phyloP scores from a whole-genome alignment of 2,329 filamentous ascomycete species.

The Fusarium brachygibbosum region DNA sequence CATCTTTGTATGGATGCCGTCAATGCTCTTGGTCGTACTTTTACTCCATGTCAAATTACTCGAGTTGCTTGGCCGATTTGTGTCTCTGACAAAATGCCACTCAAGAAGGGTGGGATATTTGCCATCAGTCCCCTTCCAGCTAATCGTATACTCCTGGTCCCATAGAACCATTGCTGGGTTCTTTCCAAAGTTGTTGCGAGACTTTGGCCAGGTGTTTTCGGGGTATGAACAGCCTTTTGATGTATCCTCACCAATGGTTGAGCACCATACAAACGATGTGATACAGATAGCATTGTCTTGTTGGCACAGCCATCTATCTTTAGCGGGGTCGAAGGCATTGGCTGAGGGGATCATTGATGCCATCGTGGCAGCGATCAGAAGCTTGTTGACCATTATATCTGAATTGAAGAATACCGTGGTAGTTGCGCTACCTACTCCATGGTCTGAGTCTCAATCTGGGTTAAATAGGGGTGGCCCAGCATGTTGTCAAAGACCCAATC shows the following conservation, averaged over 20 bases:
- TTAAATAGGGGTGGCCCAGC: neutral
- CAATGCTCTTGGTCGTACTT: neutral
- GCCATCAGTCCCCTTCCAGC: slow-evolving; percentile 34
- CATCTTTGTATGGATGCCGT: neutral
- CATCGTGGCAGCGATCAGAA: slow-evolving; percentile 11
- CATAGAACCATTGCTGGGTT: slow-evolving; percentile 37
- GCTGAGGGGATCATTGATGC: slow-evolving; percentile 1
- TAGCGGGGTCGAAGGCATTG: slow-evolving; percentile 19
- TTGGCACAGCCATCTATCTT: slow-evolving; percentile 35
- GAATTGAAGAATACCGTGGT: neutral
- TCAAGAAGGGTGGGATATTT: slow-evolving; percentile 28
- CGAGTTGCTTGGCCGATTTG: slow-evolving; percentile 21
- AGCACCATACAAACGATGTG: slow-evolving; percentile 41
- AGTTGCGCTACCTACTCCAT: neutral
- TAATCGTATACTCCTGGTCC: slow-evolving; percentile 31
- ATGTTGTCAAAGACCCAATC: neutral
- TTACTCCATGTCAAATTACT: slow-evolving; percentile 32
- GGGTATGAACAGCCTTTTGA: slow-evolving; percentile 27
- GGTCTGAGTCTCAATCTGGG: no score
- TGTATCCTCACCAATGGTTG: slow-evolving; percentile 29
- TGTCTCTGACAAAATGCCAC: slow-evolving; percentile 34
- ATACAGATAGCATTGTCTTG: slow-evolving; percentile 33
- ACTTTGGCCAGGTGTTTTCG: slow-evolving; percentile 12
- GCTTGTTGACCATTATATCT: neutral
- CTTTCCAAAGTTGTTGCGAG: slow-evolving; percentile 6